Base-by-base conservation (phyloP, 1,139 yeast species). In the Hansenula sp. region DNA sequence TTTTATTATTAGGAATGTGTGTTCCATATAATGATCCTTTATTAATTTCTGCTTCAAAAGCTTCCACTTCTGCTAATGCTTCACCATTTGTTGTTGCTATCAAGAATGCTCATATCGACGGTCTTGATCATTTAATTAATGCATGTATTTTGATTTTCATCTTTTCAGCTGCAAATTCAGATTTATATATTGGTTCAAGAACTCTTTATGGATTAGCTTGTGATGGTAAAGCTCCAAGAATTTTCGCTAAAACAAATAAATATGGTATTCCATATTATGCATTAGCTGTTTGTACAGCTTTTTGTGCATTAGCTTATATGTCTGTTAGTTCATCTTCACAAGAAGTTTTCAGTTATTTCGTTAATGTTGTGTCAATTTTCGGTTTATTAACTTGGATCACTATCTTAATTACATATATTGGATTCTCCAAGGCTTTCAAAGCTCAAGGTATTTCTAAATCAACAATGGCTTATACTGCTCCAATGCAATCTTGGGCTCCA, bases 81-180 rank as follows among this genome's bases (percentile, higher is more conserved):
- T 83, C 92, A 16, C 94, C 95, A 33, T 84, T 84, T 57, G 81
- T 73, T 41, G 75, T 77, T 48, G 82, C 82, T 26, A 73, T 76
- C 47, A 68, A 70, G 51, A 79, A 78, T 50, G 84, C 89, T 6
- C 72, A 77, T 6, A 80, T 82, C 45, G 65, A 64, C 0, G 82
- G 72, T 1, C 64, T 83, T 48, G 79, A 83, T 46, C 82, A 80
- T 53, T 69, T 84, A 39, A 69, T 84, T 50, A 84, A 84, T 55
- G 90, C 81, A 2, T 77, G 77, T 49, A 78, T 84, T 43, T 63
- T 84, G 56, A 65, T 82, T 10, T 81, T 84, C 43, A 84, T 85
- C 41, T 73, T 82, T 47, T 78, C 86, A 13, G 85, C 90, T 10
- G 80, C 84, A 38, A 83, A 82, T 62, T 81, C 89, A 0, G 86